phyloP scores from a whole-genome alignment of 1,139 yeast species.

The Pneumocystis canis region DNA sequence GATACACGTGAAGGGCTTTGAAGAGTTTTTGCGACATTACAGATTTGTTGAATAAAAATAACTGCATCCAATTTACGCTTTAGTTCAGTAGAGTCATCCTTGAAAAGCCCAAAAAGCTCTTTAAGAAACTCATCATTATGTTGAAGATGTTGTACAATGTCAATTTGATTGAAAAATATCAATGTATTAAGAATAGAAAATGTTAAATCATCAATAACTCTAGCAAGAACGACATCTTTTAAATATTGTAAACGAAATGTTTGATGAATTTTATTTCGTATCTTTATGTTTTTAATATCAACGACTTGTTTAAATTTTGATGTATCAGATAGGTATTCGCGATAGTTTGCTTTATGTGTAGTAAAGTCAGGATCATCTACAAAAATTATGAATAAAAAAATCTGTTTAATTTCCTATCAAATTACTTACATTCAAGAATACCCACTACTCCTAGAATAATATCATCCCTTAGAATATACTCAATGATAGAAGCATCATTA shows the following conservation, averaged over 20 bases:
- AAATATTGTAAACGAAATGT: conserved; percentile 67
- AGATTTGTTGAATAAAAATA: conserved; percentile 64
- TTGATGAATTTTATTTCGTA: conserved; percentile 46
- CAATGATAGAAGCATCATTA: conserved; percentile 57
- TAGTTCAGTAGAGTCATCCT: conserved; percentile 2
- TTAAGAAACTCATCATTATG: conserved; percentile 35
- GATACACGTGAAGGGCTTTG: conserved; percentile 49
- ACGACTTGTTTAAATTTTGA: conserved; percentile 57
- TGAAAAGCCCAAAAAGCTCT: conserved; percentile 37
- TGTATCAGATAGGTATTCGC: conserved; percentile 46
- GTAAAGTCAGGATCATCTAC: conserved; percentile 70
- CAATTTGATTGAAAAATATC: conserved; percentile 55
- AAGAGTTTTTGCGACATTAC: conserved; percentile 54
- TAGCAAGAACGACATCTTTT: conserved; percentile 71
- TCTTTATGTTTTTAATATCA: conserved; percentile 39
- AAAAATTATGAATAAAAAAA: not conserved
- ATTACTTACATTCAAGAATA: conserved; percentile 47
- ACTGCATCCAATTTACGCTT: conserved; percentile 53
- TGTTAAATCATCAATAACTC: conserved; percentile 68
- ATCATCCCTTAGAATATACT: conserved; percentile 48
- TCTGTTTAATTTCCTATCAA: not conserved
- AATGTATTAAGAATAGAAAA: conserved; percentile 48
- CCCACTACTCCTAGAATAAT: conserved; percentile 55
- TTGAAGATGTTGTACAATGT: conserved; percentile 53
- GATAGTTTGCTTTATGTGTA: conserved; percentile 58